Evolutionary conservation across 1,284 basidiomycete species (phyloP), one percentile per base, ranked within the genome.

Genomic region (Ceratobasidium sp.): DNA sequence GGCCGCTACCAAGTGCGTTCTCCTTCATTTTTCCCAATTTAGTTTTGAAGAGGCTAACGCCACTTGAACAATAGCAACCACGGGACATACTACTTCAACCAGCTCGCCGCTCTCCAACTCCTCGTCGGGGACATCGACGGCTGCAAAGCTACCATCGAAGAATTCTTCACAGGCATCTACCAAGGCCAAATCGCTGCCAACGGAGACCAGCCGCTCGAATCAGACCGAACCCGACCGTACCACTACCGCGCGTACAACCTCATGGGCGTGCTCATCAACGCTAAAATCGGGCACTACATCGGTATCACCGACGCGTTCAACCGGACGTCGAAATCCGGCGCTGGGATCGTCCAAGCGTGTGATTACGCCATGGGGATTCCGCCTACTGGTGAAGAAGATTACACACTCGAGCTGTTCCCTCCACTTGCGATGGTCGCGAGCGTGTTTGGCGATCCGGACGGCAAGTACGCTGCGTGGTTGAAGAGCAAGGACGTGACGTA

Each of bases 271-370:
- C 81, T 84, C 63, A 80, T 82, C 60, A 90, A 89, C 80, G 90
- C 90, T 12, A 88, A 88, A 58, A 83, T 92, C 63, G 87, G 86
- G 28, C 82, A 84, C 44, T 90, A 89, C 81, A 89, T 90, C 28
- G 86, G 85, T 23, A 85, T 87, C 51, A 51, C 71, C 13, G 83
- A 84, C 71, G 85, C 86, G 33, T 92, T 90, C 89, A 87, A 88
- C 75, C 84, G 85, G 66, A 88, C 86, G 26, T 88, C 90, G 28
- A 84, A 81, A 20, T 82, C 84, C 15, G 89, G 90, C 28, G 86
- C 87, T 0, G 91, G 87, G 23, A 91, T 92, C 83, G 85, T 90
- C 81, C 86, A 85, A 51, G 91, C 91, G 13, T 84, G 90, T 75
- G 88, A 92, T 83, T 92, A 86, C 80, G 86, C 89, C 10, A 89